Conservation (phyloP, 768 basidiomycete species). For the Agaricus bisporus region DNA sequence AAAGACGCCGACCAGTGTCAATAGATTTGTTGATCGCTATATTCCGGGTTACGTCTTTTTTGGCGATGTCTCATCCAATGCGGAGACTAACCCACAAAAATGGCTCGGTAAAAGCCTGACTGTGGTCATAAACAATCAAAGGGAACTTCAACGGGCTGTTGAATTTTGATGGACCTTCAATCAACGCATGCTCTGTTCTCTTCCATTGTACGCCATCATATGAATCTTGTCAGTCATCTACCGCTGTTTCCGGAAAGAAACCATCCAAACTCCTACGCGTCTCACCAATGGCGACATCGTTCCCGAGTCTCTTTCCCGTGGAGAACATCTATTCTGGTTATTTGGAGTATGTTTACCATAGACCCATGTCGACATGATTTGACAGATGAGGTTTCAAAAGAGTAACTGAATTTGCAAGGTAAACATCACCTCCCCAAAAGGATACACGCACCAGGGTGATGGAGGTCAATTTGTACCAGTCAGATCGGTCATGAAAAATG, state of each 20-base stretch:
- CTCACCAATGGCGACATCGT: neutral
- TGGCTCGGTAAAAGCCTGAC: conserved; percentile 41
- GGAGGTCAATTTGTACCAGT: neutral
- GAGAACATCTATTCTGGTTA: neutral
- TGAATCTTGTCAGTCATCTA: neutral
- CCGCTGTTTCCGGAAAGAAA: neutral
- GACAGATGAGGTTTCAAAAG: neutral
- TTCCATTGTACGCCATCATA: neutral
- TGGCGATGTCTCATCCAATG: conserved; percentile 3
- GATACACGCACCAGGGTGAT: neutral
- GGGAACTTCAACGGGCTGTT: conserved; percentile 37
- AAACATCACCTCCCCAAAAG: neutral
- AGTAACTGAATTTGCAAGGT: neutral
- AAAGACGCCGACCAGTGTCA: neutral
- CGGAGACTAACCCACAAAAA: conserved; percentile 12
- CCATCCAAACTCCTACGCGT: neutral
- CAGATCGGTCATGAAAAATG: neutral
- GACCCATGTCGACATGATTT: neutral
- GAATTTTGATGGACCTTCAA: conserved; percentile 29
- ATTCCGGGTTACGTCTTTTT: conserved; percentile 26
- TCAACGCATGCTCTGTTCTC: neutral
- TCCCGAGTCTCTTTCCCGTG: neutral
- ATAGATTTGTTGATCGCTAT: conserved; percentile 86
- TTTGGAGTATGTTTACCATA: neutral
- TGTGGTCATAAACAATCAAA: conserved; percentile 47